phyloP scores from a whole-genome alignment of 148 eudicot species.

The Rhododendron simsii region DNA sequence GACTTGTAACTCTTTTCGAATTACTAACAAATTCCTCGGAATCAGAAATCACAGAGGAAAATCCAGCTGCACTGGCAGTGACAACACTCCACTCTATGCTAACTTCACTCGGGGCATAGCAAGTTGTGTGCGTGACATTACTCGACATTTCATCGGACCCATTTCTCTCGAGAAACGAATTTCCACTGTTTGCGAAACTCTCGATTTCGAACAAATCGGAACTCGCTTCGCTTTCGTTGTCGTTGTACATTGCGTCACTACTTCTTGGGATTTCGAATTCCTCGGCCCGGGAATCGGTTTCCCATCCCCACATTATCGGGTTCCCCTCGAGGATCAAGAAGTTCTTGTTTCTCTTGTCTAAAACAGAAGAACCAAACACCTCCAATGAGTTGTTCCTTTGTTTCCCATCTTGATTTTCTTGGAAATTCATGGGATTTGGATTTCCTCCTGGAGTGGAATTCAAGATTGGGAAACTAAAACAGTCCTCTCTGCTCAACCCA shows the following conservation, averaged over 20 bases:
- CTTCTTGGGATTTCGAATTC: neutral
- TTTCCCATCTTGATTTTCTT: slow-evolving; percentile 14
- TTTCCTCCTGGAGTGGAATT: slow-evolving; percentile 1
- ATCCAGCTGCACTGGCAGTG: slow-evolving; percentile 70
- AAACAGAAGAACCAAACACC: slow-evolving; percentile 29
- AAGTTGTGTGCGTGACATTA: slow-evolving; percentile 27
- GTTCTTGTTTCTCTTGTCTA: slow-evolving; percentile 18
- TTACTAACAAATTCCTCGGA: slow-evolving; percentile 31
- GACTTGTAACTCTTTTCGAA: neutral
- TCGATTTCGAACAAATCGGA: slow-evolving; percentile 19
- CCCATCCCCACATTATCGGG: slow-evolving; percentile 30
- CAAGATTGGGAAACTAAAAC: slow-evolving; percentile 20
- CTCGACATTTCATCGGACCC: slow-evolving; percentile 18
- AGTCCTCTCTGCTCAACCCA: slow-evolving; percentile 11
- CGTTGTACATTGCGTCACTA: neutral
- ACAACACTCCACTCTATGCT: slow-evolving; percentile 84
- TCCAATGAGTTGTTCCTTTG: slow-evolving; percentile 37
- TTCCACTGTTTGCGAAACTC: slow-evolving; percentile 12
- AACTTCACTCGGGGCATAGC: slow-evolving; percentile 77
- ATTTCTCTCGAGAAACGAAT: slow-evolving; percentile 26
- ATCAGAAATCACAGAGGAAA: slow-evolving; percentile 38
- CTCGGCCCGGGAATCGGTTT: slow-evolving; percentile 21
- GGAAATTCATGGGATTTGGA: neutral
- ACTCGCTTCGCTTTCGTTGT: slow-evolving; percentile 4
- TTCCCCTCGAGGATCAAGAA: slow-evolving; percentile 4